phyloP scores from a whole-genome alignment of 164 flowering plant genomes.

The Kalanchoe fedtschenkoi region DNA sequence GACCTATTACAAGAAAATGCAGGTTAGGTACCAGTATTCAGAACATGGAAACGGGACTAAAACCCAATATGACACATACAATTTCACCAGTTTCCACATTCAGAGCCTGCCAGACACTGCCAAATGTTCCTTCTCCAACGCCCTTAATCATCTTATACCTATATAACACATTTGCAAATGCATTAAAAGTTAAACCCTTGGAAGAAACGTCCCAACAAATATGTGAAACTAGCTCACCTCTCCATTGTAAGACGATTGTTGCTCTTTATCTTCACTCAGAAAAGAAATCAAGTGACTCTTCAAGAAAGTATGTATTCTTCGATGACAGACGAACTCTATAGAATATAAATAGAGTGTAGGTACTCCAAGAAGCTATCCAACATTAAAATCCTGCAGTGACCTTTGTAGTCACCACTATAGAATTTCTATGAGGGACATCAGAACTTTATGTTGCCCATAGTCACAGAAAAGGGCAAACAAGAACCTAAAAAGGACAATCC shows the following conservation, averaged over 20 bases:
- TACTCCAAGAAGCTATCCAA: slow-evolving; percentile 22
- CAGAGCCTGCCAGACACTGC: slow-evolving; percentile 89
- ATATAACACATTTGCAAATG: neutral
- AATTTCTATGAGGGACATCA: slow-evolving; percentile 24
- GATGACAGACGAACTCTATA: slow-evolving; percentile 8
- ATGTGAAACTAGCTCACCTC: slow-evolving; percentile 33
- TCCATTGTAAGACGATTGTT: slow-evolving; percentile 45
- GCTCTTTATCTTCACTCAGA: slow-evolving; percentile 29
- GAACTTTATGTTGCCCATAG: slow-evolving; percentile 11
- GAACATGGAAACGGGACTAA: neutral
- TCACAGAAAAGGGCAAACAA: slow-evolving; percentile 2
- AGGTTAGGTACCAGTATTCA: neutral
- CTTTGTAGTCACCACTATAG: slow-evolving; percentile 15
- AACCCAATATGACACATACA: slow-evolving; percentile 34
- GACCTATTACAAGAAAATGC: slow-evolving; percentile 35
- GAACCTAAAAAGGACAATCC: slow-evolving; percentile 9
- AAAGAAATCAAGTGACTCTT: slow-evolving; percentile 14
- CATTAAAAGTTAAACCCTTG: neutral
- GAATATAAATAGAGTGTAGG: slow-evolving; percentile 11
- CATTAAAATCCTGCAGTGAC: slow-evolving; percentile 19
- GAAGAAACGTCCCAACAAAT: too few relatives aligned
- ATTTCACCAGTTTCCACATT: slow-evolving; percentile 89
- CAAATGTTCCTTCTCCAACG: slow-evolving; percentile 98
- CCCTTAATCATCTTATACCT: slow-evolving; percentile 53
- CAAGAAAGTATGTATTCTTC: too few relatives aligned